Evolutionary conservation across 108 stramenopile species (phyloP), one percentile per base, ranked within the genome.

Genomic region (Schizochytrium sp.): DNA sequence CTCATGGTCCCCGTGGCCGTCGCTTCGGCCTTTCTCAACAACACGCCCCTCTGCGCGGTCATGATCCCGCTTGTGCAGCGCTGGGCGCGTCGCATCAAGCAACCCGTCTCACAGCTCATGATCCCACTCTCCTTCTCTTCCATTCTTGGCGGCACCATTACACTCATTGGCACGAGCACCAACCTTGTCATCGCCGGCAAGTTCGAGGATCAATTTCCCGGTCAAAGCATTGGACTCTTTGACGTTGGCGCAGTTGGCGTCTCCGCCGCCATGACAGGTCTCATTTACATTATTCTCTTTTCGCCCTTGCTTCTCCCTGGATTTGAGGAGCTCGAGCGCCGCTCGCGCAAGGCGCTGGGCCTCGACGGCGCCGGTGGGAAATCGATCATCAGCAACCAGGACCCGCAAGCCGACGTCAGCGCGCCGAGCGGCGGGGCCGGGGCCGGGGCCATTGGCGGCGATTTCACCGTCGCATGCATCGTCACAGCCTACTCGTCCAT

Each of bases 21-120:
- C 21, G 55, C 88, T 1, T 91, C 91, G 5, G 87, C 87, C 29
- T 90, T 89, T 43, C 87, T 91, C 44, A 90, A 89, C 57, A 91
- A 91, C 88, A 91, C 88, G 5, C 89, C 91, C 4, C 87, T 87
- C 45, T 72, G 72, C 8, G 90, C 89, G 12, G 72, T 91, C 29
- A 72, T 91, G 60, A 83, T 91, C 18, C 91, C 91, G 23, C 44
- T 91, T n/a, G 87, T 91, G 25, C 72, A 90, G 58, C 57, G 87
- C 23, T 91, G 91, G 91, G 72, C 88, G 21, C 57, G 87, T 44
- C 10, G 44, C 6, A 89, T 89, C 87, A 18, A 51, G n/a, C 89
- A 89, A 43, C 57, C 91, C n/a, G 58, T 76, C 41, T 87, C 76
- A 5, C 91, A 91, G 63, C 69, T 91, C 55, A 48, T 91, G 48